phyloP scores from a whole-genome alignment of 2,329 filamentous ascomycete genomes.

The Massarina eburnea region DNA sequence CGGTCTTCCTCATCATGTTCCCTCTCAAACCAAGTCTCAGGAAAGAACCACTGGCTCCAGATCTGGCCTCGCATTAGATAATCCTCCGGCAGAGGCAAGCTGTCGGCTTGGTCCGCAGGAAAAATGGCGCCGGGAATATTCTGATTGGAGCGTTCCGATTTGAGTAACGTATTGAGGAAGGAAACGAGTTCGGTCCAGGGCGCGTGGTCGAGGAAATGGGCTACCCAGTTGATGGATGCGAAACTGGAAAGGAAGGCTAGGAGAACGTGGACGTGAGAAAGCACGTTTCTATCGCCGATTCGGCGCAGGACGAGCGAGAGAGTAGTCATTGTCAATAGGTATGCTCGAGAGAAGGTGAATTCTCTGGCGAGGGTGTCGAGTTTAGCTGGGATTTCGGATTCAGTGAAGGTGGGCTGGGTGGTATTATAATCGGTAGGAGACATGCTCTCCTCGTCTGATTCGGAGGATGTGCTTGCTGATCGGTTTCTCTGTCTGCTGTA shows the following conservation, averaged over 20 bases:
- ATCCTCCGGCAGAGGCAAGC: slow-evolving; percentile 67
- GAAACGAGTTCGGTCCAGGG: slow-evolving; percentile 57
- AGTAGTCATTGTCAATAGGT: slow-evolving; percentile 48
- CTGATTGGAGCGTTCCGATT: slow-evolving; percentile 42
- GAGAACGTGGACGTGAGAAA: slow-evolving; percentile 64
- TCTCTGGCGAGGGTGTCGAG: slow-evolving; percentile 16
- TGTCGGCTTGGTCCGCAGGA: slow-evolving; percentile 50
- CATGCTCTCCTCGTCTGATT: slow-evolving; percentile 18
- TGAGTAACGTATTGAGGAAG: slow-evolving; percentile 57
- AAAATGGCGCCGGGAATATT: slow-evolving; percentile 44
- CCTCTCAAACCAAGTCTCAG: slow-evolving; percentile 61
- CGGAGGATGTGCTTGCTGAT: slow-evolving; percentile 11
- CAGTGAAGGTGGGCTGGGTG: slow-evolving; percentile 12
- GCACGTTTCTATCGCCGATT: slow-evolving; percentile 59
- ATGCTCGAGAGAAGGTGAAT: slow-evolving; percentile 37
- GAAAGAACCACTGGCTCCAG: slow-evolving; percentile 63
- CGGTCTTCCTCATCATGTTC: slow-evolving; percentile 69
- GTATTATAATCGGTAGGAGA: slow-evolving; percentile 19
- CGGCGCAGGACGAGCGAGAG: slow-evolving; percentile 54
- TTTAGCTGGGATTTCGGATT: slow-evolving; percentile 18
- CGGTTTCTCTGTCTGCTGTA: slow-evolving; percentile 12
- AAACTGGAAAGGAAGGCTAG: slow-evolving; percentile 60
- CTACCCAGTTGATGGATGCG: slow-evolving; percentile 40
- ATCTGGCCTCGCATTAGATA: slow-evolving; percentile 66
- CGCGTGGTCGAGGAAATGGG: slow-evolving; percentile 37